phyloP scores from a whole-genome alignment of 2,329 filamentous ascomycete species.

The Monilinia polystroma region DNA sequence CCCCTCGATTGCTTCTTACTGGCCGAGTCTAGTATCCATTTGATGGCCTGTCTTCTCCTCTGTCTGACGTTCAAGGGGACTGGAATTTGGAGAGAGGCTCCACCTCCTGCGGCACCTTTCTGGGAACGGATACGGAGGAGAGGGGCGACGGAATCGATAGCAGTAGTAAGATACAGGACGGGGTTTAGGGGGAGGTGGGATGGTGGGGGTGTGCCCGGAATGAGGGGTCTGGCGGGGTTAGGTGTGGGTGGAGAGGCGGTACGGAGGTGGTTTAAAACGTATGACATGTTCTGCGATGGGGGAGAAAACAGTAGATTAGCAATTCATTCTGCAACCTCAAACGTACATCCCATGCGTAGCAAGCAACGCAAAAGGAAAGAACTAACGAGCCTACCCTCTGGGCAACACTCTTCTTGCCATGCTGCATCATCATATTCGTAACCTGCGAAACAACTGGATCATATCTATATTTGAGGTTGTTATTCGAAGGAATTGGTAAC shows the following conservation, averaged over 20 bases:
- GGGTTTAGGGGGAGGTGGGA: slow-evolving; percentile 84
- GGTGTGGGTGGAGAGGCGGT: slow-evolving; percentile 77
- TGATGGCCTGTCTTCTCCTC: slow-evolving; percentile 73
- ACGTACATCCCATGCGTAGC: slow-evolving; percentile 26
- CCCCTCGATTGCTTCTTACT: slow-evolving; percentile 73
- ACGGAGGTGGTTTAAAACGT: slow-evolving; percentile 80
- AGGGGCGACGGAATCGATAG: slow-evolving; percentile 89
- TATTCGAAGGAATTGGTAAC: slow-evolving; percentile 60
- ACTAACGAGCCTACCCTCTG: slow-evolving; percentile 63
- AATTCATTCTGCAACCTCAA: neutral
- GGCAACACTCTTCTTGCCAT: slow-evolving; percentile 88
- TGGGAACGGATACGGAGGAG: slow-evolving; percentile 76
- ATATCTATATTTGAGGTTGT: slow-evolving; percentile 75
- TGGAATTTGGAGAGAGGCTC: slow-evolving; percentile 78
- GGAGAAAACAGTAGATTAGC: neutral
- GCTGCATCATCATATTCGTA: slow-evolving; percentile 84
- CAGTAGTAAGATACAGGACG: slow-evolving; percentile 81
- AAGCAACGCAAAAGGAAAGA: slow-evolving; percentile 31
- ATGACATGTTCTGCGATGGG: slow-evolving; percentile 69
- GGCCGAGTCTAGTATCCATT: slow-evolving; percentile 87
- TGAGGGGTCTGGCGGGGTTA: slow-evolving; percentile 67
- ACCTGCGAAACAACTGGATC: slow-evolving; percentile 83
- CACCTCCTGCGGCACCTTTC: slow-evolving; percentile 81
- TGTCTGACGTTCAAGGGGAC: slow-evolving; percentile 73
- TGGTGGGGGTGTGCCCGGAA: slow-evolving; percentile 74